These are phyloP conservation scores for Hypoxylon intermedium DNA, from an alignment of 495 filamentous ascomycete species.

Conservation along the genomic window DNA sequence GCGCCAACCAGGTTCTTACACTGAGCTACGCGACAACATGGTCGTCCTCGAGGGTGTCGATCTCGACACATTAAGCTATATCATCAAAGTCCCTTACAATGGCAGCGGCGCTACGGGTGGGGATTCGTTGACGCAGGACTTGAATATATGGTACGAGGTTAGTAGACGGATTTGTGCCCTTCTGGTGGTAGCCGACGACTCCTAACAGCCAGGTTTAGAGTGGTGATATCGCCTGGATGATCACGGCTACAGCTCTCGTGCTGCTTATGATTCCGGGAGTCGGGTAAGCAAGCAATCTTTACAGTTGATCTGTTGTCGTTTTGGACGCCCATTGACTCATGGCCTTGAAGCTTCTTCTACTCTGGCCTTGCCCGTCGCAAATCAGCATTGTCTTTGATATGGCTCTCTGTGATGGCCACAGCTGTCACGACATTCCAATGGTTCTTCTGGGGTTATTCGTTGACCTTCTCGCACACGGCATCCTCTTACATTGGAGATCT, in stretches of 20 bases:
- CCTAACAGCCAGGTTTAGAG: slow-evolving; percentile 54
- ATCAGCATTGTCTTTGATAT: slow-evolving; percentile 92
- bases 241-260: slow-evolving; percentile 86
- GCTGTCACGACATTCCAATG: slow-evolving; percentile 93
- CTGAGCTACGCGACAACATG: slow-evolving; percentile 39
- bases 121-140: slow-evolving; percentile 73
- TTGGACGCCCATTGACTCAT: slow-evolving; percentile 17
- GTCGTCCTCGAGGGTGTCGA: slow-evolving; percentile 47
- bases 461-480: slow-evolving; percentile 87
- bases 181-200: neutral
- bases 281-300: slow-evolving; percentile 54
- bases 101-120: slow-evolving; percentile 71
- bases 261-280: slow-evolving; percentile 98
- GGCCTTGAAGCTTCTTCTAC: slow-evolving; percentile 81
- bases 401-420: slow-evolving; percentile 95
- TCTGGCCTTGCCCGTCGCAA: slow-evolving; percentile 96
- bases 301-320: slow-evolving; percentile 20
- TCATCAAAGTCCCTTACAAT: slow-evolving; percentile 65
- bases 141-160: slow-evolving; percentile 87
- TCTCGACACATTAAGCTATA: slow-evolving; percentile 55
- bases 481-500: slow-evolving; percentile 86
- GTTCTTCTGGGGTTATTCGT: slow-evolving; percentile 99
- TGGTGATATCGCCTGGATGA: slow-evolving; percentile 92
- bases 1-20: slow-evolving; percentile 8
- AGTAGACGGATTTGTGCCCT: slow-evolving; percentile 26